Evolutionary conservation across 164 flowering plant genomes (phyloP), one percentile per base, ranked within the genome.

Genomic region (Berberis vulgaris): DNA sequence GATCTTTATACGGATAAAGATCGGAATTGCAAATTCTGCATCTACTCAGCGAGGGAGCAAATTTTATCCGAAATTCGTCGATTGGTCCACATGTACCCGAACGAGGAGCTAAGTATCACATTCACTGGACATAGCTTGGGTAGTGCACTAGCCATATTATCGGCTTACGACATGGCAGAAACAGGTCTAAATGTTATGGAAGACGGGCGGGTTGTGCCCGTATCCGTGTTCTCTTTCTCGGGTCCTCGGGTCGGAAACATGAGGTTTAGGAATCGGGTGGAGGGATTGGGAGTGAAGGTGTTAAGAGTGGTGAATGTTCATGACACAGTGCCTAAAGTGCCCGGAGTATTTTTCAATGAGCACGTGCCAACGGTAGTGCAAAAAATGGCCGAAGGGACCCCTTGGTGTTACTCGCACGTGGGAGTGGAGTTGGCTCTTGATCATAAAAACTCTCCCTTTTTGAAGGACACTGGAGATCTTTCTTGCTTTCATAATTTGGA

Each of bases 111-210:
- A 13, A 92, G 98, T 74, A 83, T 92, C 1, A 83, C 89, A 1
- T n/a, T 92, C 2, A 86, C 89, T 0, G 98, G 98, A 0, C 98
- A 91, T 62, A 88, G 96, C 49, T 61, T 91, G n/a, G 98, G 98
- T 0, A 54, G 77, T 2, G 92, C 96, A 0, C 50, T 87, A 12
- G 95, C 98, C 0, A 60, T 80, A 2, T 7, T 92, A 42, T 86
- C 84, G 59, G 98, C 89, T 4, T 89, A 82, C 45, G 98, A 92
- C 54, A 72, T 89, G 0, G 87, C 55, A 0, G 96, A 92, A 52
- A 86, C 83, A 49, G 87, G 91, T 0, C 4, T 85, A 3, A 79
- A 82, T 49, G 61, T 80, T 44, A 41, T 56, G 49, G 8, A 11
- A 1, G 76, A 76, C 4, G 70, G 79, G 1, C 64, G 75, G 64